Evolutionary conservation across 345 rosid species (phyloP), one percentile per base, ranked within the genome.

Genomic region (Reutealis trisperma): DNA sequence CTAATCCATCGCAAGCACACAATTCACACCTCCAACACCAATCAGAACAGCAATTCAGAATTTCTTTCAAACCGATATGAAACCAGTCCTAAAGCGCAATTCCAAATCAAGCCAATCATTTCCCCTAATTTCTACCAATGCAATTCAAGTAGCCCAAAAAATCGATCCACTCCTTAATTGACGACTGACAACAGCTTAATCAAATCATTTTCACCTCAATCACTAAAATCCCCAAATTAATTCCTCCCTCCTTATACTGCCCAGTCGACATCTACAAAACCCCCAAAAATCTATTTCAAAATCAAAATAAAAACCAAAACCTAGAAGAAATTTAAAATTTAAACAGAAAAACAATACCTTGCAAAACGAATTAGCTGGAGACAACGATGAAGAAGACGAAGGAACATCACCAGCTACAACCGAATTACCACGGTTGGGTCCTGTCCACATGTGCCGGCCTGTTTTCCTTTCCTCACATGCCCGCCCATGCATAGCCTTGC

Each of bases 401-500:
- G 74, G 67, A 79, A 67, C 73, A 25, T 70, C 79, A 78, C 76
- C 76, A 57, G 57, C 65, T 55, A 78, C 65, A 47, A 58, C 68
- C 6, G 69, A 77, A 79, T 87, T 87, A 81, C 71, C 60, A 71
- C 73, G 83, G 0, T 68, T 44, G 73, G 79, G 76, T 25, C 52
- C 79, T 63, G 68, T 80, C 83, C 79, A 71, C 83, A 80, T 80
- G 83, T 80, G 83, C 83, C 52, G 83, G 60, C 61, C 52, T 37
- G 67, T 63, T 57, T 58, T 64, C 73, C 73, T 24, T 75, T 75
- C 73, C 73, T 80, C 83, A 70, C 84, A 83, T 74, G 73, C 78
- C 80, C 85, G 79, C 65, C 79, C 90, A 88, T 81, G 90, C 92
- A 90, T 86, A 87, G 90, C 88, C 69, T 70, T 79, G 83, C 79